Evolutionary conservation across 2,329 filamentous ascomycete genomes (phyloP), one percentile per base, ranked within the genome.

Genomic region (Sordariomycetes sp.): DNA sequence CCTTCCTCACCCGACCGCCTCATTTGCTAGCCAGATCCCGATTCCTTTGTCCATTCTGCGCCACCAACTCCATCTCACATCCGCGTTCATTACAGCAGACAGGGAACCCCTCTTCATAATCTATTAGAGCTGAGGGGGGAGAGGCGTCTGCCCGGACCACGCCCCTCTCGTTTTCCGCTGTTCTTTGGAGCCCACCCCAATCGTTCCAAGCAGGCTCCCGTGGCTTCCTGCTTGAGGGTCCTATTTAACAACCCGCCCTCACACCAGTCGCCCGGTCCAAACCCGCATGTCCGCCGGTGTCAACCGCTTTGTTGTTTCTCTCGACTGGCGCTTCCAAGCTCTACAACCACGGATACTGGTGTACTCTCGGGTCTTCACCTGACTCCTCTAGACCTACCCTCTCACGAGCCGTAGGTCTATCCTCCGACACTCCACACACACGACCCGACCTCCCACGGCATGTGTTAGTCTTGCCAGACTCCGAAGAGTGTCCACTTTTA

Each of bases 381-480:
- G 28, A 53, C 20, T 18, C 22, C 24, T 34, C 34, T 57, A 53
- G 16, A 24, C 48, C 28, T 20, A 57, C 55, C 55, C 55, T 53
- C 28, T 10, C 48, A 57, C 48, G 37, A 34, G 55, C 20, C 48
- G 55, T 37, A 51, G 43, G 34, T 57, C 25, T 57, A 57, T 57
- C 32, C 37, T 57, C 46, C 55, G 55, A 57, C 53, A 57, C 55
- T 24, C 55, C 34, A 48, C 48, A 22, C 32, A 14, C 55, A 52
- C 35, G 14, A 40, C 55, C 55, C 46, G 48, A 57, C 32, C 28
- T 53, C 22, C 25, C 48, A 53, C 46, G 14, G 55, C 55, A 57
- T 57, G 48, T 57, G 55, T 32, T 57, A 57, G 48, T 53, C 55
- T 40, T 28, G 28, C 48, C 32, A 35, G 25, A 43, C 22, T 51